Percentiles rank a stretch among this genome's conserved stretches.
Evolutionary conservation across 2,329 filamentous ascomycete species (phyloP).

Genomic region (Verruconis gallopava): DNA sequence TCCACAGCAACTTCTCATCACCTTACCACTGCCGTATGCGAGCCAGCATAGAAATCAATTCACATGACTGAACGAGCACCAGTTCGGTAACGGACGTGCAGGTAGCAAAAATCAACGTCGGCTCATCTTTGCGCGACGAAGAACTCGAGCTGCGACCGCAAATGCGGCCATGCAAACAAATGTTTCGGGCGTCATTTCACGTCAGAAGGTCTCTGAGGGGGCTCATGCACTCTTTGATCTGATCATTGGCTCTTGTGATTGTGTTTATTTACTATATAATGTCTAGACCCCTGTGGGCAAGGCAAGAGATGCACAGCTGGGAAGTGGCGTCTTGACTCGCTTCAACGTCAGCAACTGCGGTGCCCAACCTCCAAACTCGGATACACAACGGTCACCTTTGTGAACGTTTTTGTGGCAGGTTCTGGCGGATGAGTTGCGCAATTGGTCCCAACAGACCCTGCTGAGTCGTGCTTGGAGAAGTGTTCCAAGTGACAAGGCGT

Average conservation of each 20-base stretch:
- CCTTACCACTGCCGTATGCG: conserved; percentile 5
- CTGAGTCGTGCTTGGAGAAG: not conserved
- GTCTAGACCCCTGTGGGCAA: conserved; percentile 1
- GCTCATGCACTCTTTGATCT: conserved; percentile 6
- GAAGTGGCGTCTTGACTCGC: not conserved
- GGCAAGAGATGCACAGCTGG: not conserved
- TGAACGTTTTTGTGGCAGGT: not conserved
- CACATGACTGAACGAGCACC: conserved; percentile 16
- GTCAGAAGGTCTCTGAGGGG: conserved; percentile 1
- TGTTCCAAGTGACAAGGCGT: no score
- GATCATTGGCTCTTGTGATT: not conserved
- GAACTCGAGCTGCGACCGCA: not conserved
- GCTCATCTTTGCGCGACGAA: conserved; percentile 6
- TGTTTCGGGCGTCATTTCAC: conserved; percentile 1
- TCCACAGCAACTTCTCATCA: conserved; percentile 12
- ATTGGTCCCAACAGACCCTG: not conserved
- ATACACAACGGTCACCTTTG: not conserved
- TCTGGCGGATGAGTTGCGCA: no score
- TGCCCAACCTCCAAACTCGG: not conserved
- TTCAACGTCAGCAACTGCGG: not conserved
- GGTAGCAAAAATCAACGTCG: conserved; percentile 19
- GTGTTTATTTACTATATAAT: conserved; percentile 5
- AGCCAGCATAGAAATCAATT: conserved; percentile 10
- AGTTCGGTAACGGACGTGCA: conserved; percentile 13
- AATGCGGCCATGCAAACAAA: conserved; percentile 2